Conservation (phyloP, 495 filamentous ascomycete genomes). For the Hypoxylon lienhwacheense region DNA sequence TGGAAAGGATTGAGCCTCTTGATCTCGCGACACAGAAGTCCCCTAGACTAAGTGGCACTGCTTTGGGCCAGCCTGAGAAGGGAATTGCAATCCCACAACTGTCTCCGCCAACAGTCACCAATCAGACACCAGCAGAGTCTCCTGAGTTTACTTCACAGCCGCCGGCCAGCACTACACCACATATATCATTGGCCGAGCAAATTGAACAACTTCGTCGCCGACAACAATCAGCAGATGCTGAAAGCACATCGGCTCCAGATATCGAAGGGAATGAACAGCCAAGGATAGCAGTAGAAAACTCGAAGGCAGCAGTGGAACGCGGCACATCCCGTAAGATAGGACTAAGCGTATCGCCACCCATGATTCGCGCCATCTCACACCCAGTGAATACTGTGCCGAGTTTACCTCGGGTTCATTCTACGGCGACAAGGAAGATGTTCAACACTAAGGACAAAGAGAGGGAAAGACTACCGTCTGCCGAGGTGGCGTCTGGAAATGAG, state of each 20-base stretch:
- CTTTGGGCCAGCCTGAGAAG: constrained; percentile 22
- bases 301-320: constrained; percentile 41
- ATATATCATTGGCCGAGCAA: constrained; percentile 50
- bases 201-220: constrained; percentile 52
- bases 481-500: constrained; percentile 31
- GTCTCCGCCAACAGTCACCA: not conserved
- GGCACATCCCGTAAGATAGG: constrained; percentile 46
- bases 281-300: constrained; percentile 8
- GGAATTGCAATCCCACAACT: constrained; percentile 5
- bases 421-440: constrained; percentile 32
- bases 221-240: constrained; percentile 42
- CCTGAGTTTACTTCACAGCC: constrained; percentile 11
- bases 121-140: constrained; percentile 5
- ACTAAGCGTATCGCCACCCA: constrained; percentile 60
- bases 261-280: constrained; percentile 18
- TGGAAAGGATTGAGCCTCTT: constrained; percentile 66
- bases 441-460: constrained; percentile 42
- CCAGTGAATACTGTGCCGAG: constrained; percentile 47
- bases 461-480: constrained; percentile 19
- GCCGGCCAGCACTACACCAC: constrained; percentile 8
- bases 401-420: constrained; percentile 33
- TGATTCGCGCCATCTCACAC: constrained; percentile 72
- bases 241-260: constrained; percentile 35
- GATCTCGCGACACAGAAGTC: constrained; percentile 66
- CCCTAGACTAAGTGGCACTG: constrained; percentile 15